These are phyloP conservation scores for Magnaporthiopsis rhizophila DNA, from an alignment of 2,329 filamentous ascomycete species.

Conservation along the genomic window DNA sequence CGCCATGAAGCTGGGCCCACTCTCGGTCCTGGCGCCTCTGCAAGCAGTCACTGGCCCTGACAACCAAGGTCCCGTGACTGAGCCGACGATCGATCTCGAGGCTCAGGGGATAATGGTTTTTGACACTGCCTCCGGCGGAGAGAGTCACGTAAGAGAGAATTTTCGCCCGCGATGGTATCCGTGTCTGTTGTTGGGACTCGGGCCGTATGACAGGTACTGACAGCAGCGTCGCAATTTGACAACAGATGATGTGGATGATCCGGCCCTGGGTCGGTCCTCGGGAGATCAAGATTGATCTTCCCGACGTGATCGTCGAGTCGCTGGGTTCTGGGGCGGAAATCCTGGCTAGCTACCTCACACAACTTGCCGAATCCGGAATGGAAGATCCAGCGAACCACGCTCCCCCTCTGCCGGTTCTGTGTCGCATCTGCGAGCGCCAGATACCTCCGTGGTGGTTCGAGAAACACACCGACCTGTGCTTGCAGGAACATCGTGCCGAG, in stretches of 20 bases:
- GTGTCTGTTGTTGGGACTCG: neutral
- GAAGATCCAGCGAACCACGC: conserved; percentile 70
- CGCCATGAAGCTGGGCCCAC: conserved; percentile 58
- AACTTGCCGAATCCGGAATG: conserved; percentile 73
- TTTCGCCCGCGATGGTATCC: neutral
- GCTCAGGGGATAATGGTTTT: conserved; percentile 99
- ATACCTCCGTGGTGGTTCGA: conserved; percentile 99
- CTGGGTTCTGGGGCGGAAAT: conserved; percentile 92
- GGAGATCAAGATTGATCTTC: conserved; percentile 94
- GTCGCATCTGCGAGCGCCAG: conserved; percentile 93
- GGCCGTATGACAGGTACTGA: neutral
- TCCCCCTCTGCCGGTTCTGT: conserved; percentile 77
- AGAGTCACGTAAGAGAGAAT: conserved; percentile 76
- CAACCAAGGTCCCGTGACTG: conserved; percentile 28
- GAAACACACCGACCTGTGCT: conserved; percentile 92
- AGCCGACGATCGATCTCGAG: conserved; percentile 66
- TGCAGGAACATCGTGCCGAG: conserved; percentile 92
- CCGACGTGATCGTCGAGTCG: conserved; percentile 80
- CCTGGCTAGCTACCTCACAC: conserved; percentile 85
- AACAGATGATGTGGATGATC: conserved; percentile 98
- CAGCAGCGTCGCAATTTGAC: conserved; percentile 2
- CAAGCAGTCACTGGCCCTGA: conserved; percentile 30
- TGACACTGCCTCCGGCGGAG: conserved; percentile 74
- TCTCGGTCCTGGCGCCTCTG: conserved; percentile 53
- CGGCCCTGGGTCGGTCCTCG: conserved; percentile 80